Percentiles rank a stretch among this genome's conserved stretches.
Evolutionary conservation across 352 stramenopile genomes (phyloP).

Genomic region (Pythium sukuiense): DNA sequence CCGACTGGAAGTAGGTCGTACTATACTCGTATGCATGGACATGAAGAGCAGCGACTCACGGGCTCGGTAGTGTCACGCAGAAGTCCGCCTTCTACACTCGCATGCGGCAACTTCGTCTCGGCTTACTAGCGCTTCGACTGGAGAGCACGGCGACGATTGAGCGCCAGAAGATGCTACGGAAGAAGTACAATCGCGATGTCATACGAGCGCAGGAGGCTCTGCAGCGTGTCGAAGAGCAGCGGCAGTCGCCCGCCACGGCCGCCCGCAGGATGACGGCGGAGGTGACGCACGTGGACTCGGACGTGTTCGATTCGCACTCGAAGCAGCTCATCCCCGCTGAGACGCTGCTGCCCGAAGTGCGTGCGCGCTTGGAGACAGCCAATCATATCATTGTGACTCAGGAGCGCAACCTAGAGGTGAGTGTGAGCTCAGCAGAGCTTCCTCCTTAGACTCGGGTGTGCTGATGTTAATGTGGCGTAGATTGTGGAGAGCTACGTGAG

Average conservation of each 20-base stretch:
- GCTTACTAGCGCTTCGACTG: constrained; percentile 33
- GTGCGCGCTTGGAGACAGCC: constrained; percentile 33
- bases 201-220: constrained; percentile 44
- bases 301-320: constrained; percentile 64
- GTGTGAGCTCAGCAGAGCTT: neutral
- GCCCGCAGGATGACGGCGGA: constrained; percentile 21
- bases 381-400: constrained; percentile 44
- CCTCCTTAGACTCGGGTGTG: too few species aligned
- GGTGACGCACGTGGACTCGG: constrained; percentile 51
- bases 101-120: constrained; percentile 63
- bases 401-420: constrained; percentile 52
- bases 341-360: constrained; percentile 51
- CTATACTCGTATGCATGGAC: neutral
- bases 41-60: neutral
- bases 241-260: constrained; percentile 17
- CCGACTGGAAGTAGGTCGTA: constrained; percentile 54
- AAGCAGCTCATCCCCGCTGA: constrained; percentile 59
- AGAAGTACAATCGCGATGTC: constrained; percentile 54
- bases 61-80: constrained; percentile 29
- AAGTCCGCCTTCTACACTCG: constrained; percentile 55
- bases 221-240: constrained; percentile 37
- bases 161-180: constrained; percentile 37
- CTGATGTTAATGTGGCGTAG: constrained; percentile 20
- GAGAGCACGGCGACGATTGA: constrained; percentile 38
- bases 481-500: constrained; percentile 46